phyloP scores from a whole-genome alignment of 768 basidiomycete species.

The Lactarius pseudohatsudake region DNA sequence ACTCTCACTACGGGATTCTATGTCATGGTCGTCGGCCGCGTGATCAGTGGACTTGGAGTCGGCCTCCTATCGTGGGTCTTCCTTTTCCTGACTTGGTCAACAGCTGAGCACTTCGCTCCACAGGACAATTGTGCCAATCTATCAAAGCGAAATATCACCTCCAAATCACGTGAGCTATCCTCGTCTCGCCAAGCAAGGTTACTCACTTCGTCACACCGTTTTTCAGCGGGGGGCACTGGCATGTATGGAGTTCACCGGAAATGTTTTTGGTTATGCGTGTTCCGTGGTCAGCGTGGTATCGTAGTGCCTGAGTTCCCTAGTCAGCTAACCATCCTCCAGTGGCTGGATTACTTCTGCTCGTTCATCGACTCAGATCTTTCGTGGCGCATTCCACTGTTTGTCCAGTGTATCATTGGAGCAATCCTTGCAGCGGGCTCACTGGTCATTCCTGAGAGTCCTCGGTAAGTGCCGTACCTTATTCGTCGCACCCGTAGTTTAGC shows the following conservation, averaged over 20 bases:
- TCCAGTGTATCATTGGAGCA: constrained; percentile 84
- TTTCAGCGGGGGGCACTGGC: constrained; percentile 82
- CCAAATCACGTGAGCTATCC: constrained; percentile 65
- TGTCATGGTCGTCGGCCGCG: constrained; percentile 79
- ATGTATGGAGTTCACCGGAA: constrained; percentile 94
- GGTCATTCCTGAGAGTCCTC: constrained; percentile 86
- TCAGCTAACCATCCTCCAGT: constrained; percentile 45
- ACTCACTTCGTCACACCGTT: constrained; percentile 6
- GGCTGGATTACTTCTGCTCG: constrained; percentile 93
- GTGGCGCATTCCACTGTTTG: constrained; percentile 88
- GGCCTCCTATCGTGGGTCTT: constrained; percentile 77
- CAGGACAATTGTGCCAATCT: constrained; percentile 93
- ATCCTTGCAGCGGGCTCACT: constrained; percentile 79
- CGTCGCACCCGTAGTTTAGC: background rate
- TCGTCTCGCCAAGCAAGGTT: constrained; percentile 8
- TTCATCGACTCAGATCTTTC: constrained; percentile 81
- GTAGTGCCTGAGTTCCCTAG: background rate
- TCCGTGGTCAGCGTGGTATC: constrained; percentile 65
- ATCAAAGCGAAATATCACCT: constrained; percentile 94
- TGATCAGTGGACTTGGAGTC: constrained; percentile 87
- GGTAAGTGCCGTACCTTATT: constrained; percentile 44
- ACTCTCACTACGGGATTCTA: constrained; percentile 76
- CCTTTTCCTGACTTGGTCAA: background rate
- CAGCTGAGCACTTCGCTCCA: constrained; percentile 2
- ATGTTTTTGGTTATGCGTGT: constrained; percentile 86